Evolutionary conservation across 2,329 filamentous ascomycete genomes (phyloP).

Genomic region (Microdochium paspali): DNA sequence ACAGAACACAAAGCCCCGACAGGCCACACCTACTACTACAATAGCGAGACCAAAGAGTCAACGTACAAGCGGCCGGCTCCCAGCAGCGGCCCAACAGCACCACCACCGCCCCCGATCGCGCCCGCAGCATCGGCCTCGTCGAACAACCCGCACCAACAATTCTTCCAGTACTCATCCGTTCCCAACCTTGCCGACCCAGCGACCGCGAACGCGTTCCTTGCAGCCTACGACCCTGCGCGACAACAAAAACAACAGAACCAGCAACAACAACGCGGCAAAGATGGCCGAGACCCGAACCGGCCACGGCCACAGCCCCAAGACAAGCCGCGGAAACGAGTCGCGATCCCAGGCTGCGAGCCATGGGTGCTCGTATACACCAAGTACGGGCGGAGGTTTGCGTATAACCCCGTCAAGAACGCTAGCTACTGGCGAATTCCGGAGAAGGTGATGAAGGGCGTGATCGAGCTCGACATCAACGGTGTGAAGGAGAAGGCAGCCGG

Average conservation of each 20-base stretch:
- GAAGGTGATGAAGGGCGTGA: constrained; percentile 70
- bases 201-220: constrained; percentile 51
- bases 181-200: constrained; percentile 42
- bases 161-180: constrained; percentile 30
- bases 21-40: constrained; percentile 84
- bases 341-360: constrained; percentile 72
- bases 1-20: constrained; percentile 87
- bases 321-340: constrained; percentile 68
- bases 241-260: constrained; percentile 23
- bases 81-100: constrained; percentile 12
- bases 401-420: constrained; percentile 76
- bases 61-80: constrained; percentile 73
- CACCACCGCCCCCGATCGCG: constrained; percentile 6
- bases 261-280: constrained; percentile 35
- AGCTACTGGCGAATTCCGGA: constrained; percentile 95
- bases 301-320: constrained; percentile 64
- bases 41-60: constrained; percentile 71
- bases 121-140: constrained; percentile 9
- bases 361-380: constrained; percentile 95
- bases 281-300: constrained; percentile 47
- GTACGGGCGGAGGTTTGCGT: constrained; percentile 78
- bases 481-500: constrained; percentile 46
- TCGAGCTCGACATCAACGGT: constrained; percentile 62
- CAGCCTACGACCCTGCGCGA: constrained; percentile 35
- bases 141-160: constrained; percentile 24